Conservation (phyloP, 108 stramenopile genomes). For the Aurantiochytrium sp. region DNA sequence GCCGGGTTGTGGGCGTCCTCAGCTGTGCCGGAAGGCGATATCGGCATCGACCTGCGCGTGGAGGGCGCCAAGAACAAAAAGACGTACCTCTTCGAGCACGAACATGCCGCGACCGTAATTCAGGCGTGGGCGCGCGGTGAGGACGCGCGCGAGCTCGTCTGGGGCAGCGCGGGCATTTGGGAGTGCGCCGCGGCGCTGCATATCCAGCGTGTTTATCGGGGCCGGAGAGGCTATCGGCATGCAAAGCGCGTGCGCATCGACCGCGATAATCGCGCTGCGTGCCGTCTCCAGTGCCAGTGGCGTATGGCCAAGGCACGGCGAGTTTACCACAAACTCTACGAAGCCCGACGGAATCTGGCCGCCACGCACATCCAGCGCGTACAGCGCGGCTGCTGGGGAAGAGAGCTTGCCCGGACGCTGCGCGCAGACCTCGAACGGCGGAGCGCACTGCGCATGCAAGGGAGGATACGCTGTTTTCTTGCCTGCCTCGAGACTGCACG, state of each 20-base stretch:
- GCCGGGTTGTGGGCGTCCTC: too few relatives aligned
- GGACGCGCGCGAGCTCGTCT: background rate
- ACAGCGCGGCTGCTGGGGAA: background rate
- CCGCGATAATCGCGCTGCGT: background rate
- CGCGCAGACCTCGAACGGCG: background rate
- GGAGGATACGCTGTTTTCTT: background rate
- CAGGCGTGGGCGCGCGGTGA: constrained; percentile 15
- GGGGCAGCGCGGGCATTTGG: background rate
- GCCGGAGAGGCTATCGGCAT: background rate
- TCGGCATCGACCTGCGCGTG: background rate
- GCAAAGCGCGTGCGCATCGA: background rate
- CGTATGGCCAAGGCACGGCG: background rate
- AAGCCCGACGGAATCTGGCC: background rate
- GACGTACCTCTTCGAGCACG: background rate
- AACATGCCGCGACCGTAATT: background rate
- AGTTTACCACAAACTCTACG: too few relatives aligned
- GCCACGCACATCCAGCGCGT: background rate
- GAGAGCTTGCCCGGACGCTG: background rate
- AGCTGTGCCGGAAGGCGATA: too few relatives aligned
- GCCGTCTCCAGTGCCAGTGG: background rate
- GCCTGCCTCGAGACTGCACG: background rate
- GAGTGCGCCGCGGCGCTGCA: background rate
- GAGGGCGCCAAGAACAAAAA: background rate
- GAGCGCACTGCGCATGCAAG: background rate
- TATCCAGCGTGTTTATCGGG: background rate